Conservation (phyloP, 257 asterid species). For the Primulina huaijiensis region DNA sequence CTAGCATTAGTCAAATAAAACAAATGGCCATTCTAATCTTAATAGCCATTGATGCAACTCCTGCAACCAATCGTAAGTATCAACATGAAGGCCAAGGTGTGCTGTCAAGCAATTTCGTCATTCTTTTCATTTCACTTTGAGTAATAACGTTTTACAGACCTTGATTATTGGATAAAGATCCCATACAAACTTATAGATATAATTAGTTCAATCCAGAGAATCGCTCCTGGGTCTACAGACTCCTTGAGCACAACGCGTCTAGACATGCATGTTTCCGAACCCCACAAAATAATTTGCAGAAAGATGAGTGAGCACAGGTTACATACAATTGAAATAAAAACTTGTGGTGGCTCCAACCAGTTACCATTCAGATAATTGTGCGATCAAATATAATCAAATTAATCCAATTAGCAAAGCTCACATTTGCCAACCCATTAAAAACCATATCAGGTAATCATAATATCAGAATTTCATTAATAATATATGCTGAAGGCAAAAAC, state of each 20-base stretch:
- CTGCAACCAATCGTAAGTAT: constrained; percentile 28
- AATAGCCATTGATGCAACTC: constrained; percentile 23
- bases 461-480: not conserved
- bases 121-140: constrained; percentile 1
- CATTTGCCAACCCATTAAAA: not conserved
- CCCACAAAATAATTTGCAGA: not conserved
- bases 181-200: not conserved
- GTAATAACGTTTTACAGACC: not conserved
- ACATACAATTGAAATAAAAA: not conserved
- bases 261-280: not conserved
- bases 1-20: constrained; percentile 49
- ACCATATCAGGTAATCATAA: not conserved
- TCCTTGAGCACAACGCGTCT: not conserved
- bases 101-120: not conserved
- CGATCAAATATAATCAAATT: not conserved
- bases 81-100: not conserved
- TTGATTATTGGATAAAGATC: constrained; percentile 8
- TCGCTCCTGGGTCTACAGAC: not conserved
- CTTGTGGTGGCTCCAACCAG: not conserved
- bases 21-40: constrained; percentile 22
- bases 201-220: not conserved
- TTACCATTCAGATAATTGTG: not conserved
- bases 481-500: constrained; percentile 13
- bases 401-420: not conserved
- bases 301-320: not conserved